Base-by-base conservation (phyloP, 108 stramenopile species). In the Cylindrotheca fusiformis region DNA sequence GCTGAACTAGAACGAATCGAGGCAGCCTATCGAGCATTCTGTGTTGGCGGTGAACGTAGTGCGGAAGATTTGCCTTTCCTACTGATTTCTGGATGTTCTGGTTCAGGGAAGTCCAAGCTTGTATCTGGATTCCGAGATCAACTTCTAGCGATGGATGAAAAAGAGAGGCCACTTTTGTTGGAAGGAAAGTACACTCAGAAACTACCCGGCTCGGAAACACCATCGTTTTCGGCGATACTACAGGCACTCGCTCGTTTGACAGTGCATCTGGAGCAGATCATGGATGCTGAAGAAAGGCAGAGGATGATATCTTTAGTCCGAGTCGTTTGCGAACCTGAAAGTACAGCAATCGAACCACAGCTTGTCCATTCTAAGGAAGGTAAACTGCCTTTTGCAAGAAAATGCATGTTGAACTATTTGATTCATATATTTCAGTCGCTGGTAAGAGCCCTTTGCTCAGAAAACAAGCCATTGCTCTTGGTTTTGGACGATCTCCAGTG, bases 401-500 rank as follows among this genome's bases (percentile, higher is more conserved):
- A 6, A 41, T 41, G 36, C 14, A 14, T 14, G 6, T 41, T 41
- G 36, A 6, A 41, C 10, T 41, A 41, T 41, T 14, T 41, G 6
- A n/a, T n/a, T n/a, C n/a, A n/a, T n/a, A n/a, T n/a, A n/a, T 41
- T 41, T 14, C 6, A 41, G 25, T 24, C 54, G 26, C 29, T 55
- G 21, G 17, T 55, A 3, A 12, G 25, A 28, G 21, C 10, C 25
- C 26, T 27, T 22, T 55, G 24, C 26, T 17, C 17, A 28, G 25
- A 27, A 21, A 4, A 5, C 36, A 5, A 24, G 3, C 68, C 68
- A 24, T 29, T 76, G 2, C 48, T 71, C 17, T 30, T 76, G 36
- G 45, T 59, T 29, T 47, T 76, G 14, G 75, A 71, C 32, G 70
- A 71, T 46, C 23, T 76, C 47, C 70, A 76, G 25, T 76, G 70